These are phyloP conservation scores for Zygosaccharomyces bailii DNA, from an alignment of 805 yeast species.

Conservation along the genomic window DNA sequence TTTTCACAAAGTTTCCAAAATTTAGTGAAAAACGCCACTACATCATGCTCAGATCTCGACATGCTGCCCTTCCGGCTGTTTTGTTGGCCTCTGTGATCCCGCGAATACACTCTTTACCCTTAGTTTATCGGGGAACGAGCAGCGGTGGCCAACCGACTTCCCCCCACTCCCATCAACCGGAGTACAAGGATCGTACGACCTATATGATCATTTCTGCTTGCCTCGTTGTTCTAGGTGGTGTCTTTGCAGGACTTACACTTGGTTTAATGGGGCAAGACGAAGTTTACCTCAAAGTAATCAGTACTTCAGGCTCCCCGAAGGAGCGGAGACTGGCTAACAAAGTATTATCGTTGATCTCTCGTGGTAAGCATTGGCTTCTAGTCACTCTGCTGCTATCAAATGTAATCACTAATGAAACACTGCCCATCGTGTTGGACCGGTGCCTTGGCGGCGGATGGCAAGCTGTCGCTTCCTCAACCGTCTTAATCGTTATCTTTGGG, in stretches of 20 bases:
- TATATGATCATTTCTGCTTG: constrained; percentile 52
- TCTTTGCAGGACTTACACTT: constrained; percentile 91
- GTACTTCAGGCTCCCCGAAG: constrained; percentile 71
- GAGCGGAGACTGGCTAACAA: constrained; percentile 69
- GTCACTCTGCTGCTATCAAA: constrained; percentile 82
- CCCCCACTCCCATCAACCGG: neutral
- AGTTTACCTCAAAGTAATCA: constrained; percentile 84
- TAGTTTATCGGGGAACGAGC: constrained; percentile 1
- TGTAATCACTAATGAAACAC: constrained; percentile 89
- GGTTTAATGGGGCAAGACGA: constrained; percentile 99
- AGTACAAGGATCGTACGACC: constrained; percentile 39
- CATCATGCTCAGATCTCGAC: constrained; percentile 3
- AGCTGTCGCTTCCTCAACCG: constrained; percentile 92
- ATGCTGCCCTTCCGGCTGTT: neutral
- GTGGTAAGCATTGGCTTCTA: constrained; percentile 94
- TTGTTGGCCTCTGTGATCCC: constrained; percentile 5
- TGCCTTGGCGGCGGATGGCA: constrained; percentile 97
- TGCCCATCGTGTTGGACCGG: constrained; percentile 90
- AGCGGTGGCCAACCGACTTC: neutral
- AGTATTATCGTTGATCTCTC: constrained; percentile 67
- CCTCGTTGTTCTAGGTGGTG: constrained; percentile 75
- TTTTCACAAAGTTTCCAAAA: neutral
- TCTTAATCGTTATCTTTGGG: constrained; percentile 88
- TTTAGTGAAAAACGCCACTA: neutral
- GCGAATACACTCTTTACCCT: constrained; percentile 6